These are phyloP conservation scores for Trichoderma erinaceum DNA, from an alignment of 495 filamentous ascomycete genomes.

Conservation along the genomic window DNA sequence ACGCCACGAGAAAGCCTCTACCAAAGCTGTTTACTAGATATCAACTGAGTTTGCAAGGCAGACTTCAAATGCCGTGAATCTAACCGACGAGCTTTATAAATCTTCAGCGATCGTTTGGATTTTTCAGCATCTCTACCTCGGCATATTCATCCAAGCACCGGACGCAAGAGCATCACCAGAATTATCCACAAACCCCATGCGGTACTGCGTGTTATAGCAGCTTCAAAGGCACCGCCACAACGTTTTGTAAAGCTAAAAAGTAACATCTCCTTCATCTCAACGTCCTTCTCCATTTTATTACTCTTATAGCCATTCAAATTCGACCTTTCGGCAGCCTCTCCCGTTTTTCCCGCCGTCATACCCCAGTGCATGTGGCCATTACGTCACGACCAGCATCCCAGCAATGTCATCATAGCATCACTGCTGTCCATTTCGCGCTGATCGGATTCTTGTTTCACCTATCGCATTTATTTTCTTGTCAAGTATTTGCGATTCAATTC, in stretches of 20 bases:
- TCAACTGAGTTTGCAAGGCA: neutral
- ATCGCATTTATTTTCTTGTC: neutral
- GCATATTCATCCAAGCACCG: neutral
- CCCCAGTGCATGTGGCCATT: neutral
- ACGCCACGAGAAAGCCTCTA: neutral
- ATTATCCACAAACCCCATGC: neutral
- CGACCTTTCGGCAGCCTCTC: neutral
- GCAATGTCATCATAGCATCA: conserved; percentile 12
- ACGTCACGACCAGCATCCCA: neutral
- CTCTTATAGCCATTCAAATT: neutral
- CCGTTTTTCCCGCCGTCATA: neutral
- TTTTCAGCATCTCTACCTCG: neutral
- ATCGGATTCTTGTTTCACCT: neutral
- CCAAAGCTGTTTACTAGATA: neutral
- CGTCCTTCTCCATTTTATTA: neutral
- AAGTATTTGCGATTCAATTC: neutral
- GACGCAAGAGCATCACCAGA: neutral
- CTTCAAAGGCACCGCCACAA: neutral
- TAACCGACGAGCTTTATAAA: no score
- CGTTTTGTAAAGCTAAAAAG: neutral
- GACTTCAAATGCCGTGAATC: no score
- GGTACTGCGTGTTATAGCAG: neutral
- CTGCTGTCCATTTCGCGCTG: neutral
- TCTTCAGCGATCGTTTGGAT: no score
- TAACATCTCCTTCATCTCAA: neutral